These are phyloP conservation scores for Wallacemonas collosoma DNA, from an alignment of 208 protist genomes.

Conservation along the genomic window DNA sequence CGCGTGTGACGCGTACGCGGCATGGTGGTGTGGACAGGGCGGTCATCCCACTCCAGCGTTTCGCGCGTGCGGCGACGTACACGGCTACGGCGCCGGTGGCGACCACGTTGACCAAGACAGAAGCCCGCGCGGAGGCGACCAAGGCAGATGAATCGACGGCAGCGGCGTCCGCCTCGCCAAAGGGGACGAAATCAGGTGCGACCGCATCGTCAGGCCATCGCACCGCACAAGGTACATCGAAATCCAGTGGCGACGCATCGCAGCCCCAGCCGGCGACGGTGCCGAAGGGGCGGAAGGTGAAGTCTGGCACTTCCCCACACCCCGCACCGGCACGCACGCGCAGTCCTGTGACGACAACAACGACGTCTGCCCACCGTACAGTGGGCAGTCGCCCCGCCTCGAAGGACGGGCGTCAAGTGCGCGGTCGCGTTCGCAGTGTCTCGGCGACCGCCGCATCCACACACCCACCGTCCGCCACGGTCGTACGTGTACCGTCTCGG, in stretches of 20 bases:
- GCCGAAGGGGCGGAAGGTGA: too few species aligned
- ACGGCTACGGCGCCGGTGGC: background rate
- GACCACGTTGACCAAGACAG: background rate
- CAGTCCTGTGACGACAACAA: background rate
- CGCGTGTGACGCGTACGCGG: too few species aligned
- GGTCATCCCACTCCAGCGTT: background rate
- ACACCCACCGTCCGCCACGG: background rate
- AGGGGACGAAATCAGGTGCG: background rate
- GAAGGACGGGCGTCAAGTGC: background rate
- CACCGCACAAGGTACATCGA: too few species aligned
- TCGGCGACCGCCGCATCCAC: background rate
- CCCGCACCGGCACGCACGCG: background rate
- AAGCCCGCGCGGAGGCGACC: background rate
- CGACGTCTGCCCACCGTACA: background rate
- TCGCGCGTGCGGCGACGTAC: slow-evolving; percentile 1
- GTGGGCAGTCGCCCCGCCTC: background rate
- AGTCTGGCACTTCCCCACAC: too few species aligned
- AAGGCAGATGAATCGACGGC: background rate
- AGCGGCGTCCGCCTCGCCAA: background rate
- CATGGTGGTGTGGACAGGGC: background rate
- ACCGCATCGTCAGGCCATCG: too few species aligned
- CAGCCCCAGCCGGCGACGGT: too few species aligned
- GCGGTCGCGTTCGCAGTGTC: background rate
- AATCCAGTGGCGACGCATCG: too few species aligned
- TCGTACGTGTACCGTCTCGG: background rate